Evolutionary conservation across 164 flowering plant genomes (phyloP), one percentile per base, ranked within the genome.

Genomic region (Amborella trichopoda): DNA sequence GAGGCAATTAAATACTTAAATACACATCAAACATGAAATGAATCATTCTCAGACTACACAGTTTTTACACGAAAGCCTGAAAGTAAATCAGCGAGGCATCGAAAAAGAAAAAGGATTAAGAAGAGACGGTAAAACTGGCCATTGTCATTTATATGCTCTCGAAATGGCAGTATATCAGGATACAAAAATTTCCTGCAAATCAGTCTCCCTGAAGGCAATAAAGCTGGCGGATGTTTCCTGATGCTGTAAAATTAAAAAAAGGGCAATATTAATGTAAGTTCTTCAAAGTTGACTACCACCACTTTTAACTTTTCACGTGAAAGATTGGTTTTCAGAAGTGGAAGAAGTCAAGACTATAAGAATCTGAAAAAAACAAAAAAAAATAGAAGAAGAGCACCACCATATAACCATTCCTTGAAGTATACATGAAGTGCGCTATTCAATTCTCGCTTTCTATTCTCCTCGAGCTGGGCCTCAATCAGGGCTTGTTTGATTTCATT

Each of bases 401-500:
- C 83, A 58, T 85, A 83, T 52, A 93, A 63, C 99, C 99, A 93
- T 48, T 93, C 99, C 56, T 81, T 93, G 60, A 93, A 93, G 65
- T 69, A 71, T 10, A 73, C 63, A 58, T 93, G 99, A 45, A 93
- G 70, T 4, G 94, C 96, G 68, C 58, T 58, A 5, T 95, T 75
- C 36, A 93, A 50, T 63, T 93, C 99, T 20, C 83, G 72, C 58
- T 88, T 88, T 54, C 73, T 64, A 46, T 53, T 76, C 26, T 93
- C 95, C 56, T 84, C 96, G 51, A 93, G 85, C 17, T 76, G 85
- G 17, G 73, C 58, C 53, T 85, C 95, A 68, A 66, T 74, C 68
- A 93, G 51, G 41, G 74, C 56, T 59, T 85, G 75, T 69, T 81
- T 93, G 27, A 75, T 68, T 47, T 88, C 95, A 55, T 50, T 82